phyloP scores from a whole-genome alignment of 768 basidiomycete species.

The Psilocybe subaeruginosa region DNA sequence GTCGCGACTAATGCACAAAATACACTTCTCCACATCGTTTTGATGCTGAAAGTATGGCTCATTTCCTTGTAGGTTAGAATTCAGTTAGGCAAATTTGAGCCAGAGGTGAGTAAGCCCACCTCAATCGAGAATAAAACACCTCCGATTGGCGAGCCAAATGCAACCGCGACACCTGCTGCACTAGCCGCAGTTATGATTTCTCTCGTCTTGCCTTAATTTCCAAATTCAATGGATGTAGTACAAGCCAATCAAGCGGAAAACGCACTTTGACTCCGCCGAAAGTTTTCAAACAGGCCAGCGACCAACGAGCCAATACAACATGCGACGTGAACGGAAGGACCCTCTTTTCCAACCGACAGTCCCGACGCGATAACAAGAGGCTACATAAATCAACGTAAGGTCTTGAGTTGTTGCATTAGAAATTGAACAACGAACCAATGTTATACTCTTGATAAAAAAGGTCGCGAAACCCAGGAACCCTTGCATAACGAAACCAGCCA shows the following conservation, averaged over 20 bases:
- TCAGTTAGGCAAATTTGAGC: background rate
- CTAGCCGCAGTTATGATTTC: conserved; percentile 95
- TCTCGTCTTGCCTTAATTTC: conserved; percentile 67
- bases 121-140: conserved; percentile 98
- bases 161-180: conserved; percentile 97
- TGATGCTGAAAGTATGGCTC: conserved; percentile 95
- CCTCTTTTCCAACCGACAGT: conserved; percentile 96
- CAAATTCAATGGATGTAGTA: conserved; percentile 15
- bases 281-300: conserved; percentile 81
- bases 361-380: conserved; percentile 97
- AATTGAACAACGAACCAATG: conserved; percentile 62
- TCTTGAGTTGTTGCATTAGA: background rate
- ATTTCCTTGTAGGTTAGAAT: conserved; percentile 71
- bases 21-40: conserved; percentile 99
- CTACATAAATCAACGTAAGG: conserved; percentile 41
- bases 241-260: conserved; percentile 10
- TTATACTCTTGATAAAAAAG: conserved; percentile 91
- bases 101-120: conserved; percentile 39
- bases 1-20: conserved; percentile 97
- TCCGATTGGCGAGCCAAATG: conserved; percentile 97
- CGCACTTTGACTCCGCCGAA: conserved; percentile 87
- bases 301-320: conserved; percentile 91
- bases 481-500: conserved; percentile 97
- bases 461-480: conserved; percentile 91
- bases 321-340: conserved; percentile 96